Evolutionary conservation across 2,329 filamentous ascomycete species (phyloP).

Genomic region (Fusarium agapanthi): DNA sequence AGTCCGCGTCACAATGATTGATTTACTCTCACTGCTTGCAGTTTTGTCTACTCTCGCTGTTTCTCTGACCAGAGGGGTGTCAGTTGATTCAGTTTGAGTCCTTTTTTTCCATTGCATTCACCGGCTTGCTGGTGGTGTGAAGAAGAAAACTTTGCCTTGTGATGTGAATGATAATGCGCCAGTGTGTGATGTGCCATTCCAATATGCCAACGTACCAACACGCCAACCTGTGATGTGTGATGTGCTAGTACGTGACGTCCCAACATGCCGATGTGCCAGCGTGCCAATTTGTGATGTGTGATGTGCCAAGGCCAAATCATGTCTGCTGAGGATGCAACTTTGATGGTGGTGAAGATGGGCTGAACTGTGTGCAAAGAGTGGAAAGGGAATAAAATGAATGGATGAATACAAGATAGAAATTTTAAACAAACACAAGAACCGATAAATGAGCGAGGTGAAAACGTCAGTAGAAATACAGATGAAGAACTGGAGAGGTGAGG

Average conservation of each 20-base stretch:
- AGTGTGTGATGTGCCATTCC: not conserved
- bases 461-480: not conserved
- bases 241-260: too few species aligned
- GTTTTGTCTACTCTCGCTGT: not conserved
- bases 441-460: not conserved
- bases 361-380: not conserved
- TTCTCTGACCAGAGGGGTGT: not conserved
- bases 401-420: not conserved
- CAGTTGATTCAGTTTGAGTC: not conserved
- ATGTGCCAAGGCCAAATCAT: not conserved
- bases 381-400: not conserved
- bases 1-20: not conserved
- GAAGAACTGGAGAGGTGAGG: not conserved
- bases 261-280: too few species aligned
- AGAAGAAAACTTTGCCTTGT: not conserved
- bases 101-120: conserved; percentile 4
- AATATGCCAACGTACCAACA: too few species aligned
- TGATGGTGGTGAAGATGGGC: not conserved
- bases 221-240: too few species aligned
- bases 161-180: not conserved
- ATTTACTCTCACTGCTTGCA: not conserved
- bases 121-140: not conserved
- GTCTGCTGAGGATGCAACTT: not conserved
- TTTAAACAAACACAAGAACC: not conserved
- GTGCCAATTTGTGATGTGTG: not conserved